Percentiles rank a stretch among this genome's conserved stretches.
Evolutionary conservation across 371 early-diverging fungal species (phyloP).

Genomic region (Amoeboaphelidium occidentale): DNA sequence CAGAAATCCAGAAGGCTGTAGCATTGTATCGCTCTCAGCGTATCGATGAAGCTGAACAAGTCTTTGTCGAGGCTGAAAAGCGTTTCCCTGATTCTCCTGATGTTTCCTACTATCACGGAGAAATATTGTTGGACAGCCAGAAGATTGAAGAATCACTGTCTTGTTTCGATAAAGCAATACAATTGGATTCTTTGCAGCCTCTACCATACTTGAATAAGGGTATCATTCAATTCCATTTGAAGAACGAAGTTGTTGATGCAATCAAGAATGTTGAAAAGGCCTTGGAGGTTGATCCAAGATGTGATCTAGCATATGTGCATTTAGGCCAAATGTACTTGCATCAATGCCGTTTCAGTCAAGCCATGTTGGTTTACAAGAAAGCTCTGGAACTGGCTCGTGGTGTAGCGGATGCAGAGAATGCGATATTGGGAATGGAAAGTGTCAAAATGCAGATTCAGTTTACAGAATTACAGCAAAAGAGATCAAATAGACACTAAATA

Average conservation of each 20-base stretch:
- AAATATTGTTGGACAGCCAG: slow-evolving; percentile 69
- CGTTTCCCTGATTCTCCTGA: slow-evolving; percentile 61
- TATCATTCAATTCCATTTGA: slow-evolving; percentile 58
- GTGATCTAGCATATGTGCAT: slow-evolving; percentile 81
- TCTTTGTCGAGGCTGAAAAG: slow-evolving; percentile 46
- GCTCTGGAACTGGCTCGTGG: slow-evolving; percentile 7
- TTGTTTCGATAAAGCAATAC: slow-evolving; percentile 44
- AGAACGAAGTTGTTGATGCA: slow-evolving; percentile 43
- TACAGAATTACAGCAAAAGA: slow-evolving; percentile 44
- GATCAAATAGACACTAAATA: not conserved
- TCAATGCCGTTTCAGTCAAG: slow-evolving; percentile 57
- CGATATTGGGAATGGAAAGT: not conserved
- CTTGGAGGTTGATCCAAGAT: slow-evolving; percentile 64
- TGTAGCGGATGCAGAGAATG: not conserved
- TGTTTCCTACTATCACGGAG: slow-evolving; percentile 87
- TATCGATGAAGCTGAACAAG: not conserved
- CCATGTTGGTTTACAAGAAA: slow-evolving; percentile 50
- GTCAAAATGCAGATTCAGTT: slow-evolving; percentile 23
- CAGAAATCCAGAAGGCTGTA: not conserved
- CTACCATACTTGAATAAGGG: slow-evolving; percentile 16
- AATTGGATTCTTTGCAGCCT: slow-evolving; percentile 41
- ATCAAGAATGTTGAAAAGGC: slow-evolving; percentile 52
- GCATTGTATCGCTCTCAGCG: not conserved
- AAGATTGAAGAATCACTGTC: slow-evolving; percentile 26
- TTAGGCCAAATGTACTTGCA: slow-evolving; percentile 67